Percentiles rank a stretch among this genome's conserved stretches.
Evolutionary conservation across 257 asterid species (phyloP).

Genomic region (Cynanchum wilfordii): DNA sequence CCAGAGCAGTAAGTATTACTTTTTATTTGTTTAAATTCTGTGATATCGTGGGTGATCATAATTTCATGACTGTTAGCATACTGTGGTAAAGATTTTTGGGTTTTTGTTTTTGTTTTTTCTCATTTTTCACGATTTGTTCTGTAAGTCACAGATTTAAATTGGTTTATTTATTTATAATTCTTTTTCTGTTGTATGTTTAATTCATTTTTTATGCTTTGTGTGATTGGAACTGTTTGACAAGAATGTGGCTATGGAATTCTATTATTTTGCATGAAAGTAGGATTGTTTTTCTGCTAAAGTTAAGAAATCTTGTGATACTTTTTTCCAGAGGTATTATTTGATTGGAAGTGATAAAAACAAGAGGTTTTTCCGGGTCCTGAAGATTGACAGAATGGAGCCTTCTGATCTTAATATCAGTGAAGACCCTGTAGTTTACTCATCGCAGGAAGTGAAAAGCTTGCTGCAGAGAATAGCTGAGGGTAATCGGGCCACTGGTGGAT

Average conservation of each 20-base stretch:
- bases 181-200: not conserved
- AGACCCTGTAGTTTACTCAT: conserved; percentile 95
- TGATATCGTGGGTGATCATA: not conserved
- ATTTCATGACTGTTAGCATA: not conserved
- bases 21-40: not conserved
- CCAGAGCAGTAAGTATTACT: conserved; percentile 61
- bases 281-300: not conserved
- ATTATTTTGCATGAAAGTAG: not conserved
- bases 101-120: not conserved
- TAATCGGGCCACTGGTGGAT: conserved; percentile 96
- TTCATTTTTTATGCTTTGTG: not conserved
- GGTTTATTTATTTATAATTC: not conserved
- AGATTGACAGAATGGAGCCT: conserved; percentile 95
- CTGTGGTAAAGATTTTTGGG: not conserved
- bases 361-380: conserved; percentile 73
- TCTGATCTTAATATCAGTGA: conserved; percentile 90
- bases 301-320: not conserved
- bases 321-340: conserved; percentile 77
- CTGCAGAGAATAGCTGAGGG: conserved; percentile 94
- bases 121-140: not conserved
- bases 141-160: not conserved
- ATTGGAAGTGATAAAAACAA: conserved; percentile 94
- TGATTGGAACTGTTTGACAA: not conserved
- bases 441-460: conserved; percentile 85
- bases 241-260: not conserved